Percentiles rank a stretch among this genome's conserved stretches.
Conservation (phyloP, 305 asterid genomes). For the Rubia balearica region DNA sequence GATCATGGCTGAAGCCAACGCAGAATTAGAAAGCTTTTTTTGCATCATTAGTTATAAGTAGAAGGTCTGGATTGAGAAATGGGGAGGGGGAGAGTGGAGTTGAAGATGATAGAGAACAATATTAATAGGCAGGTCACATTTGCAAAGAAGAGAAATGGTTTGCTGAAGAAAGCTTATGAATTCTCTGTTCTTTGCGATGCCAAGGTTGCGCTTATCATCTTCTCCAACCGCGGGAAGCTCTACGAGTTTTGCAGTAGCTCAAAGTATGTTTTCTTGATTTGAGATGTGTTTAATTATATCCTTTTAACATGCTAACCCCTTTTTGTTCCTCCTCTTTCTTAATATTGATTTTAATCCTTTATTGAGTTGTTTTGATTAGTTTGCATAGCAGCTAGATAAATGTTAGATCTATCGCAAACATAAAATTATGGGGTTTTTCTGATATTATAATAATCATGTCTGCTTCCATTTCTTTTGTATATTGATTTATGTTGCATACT, state of each 20-base stretch:
- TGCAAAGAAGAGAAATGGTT: no score
- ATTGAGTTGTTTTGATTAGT: not conserved
- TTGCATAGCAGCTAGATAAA: not conserved
- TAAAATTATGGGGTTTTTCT: no score
- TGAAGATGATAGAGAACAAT: no score
- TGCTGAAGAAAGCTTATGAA: no score
- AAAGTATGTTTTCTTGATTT: conserved; percentile 33
- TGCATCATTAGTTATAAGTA: not conserved
- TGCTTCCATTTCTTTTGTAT: not conserved
- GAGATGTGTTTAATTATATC: not conserved
- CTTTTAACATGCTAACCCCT: not conserved
- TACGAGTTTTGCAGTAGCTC: conserved; percentile 10
- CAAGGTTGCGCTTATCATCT: no score
- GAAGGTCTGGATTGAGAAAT: conserved; percentile 27
- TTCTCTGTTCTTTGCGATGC: no score
- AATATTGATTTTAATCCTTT: not conserved
- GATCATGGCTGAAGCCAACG: no score
- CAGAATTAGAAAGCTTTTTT: no score
- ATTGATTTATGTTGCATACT: not conserved
- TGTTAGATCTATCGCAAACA: conserved; percentile 5
- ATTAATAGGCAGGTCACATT: no score
- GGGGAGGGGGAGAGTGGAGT: not conserved
- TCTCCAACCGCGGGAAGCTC: no score
- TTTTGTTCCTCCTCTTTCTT: not conserved
- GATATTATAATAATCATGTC: no score